Conservation (phyloP, 164 flowering plant species). For the Buxus sempervirens region DNA sequence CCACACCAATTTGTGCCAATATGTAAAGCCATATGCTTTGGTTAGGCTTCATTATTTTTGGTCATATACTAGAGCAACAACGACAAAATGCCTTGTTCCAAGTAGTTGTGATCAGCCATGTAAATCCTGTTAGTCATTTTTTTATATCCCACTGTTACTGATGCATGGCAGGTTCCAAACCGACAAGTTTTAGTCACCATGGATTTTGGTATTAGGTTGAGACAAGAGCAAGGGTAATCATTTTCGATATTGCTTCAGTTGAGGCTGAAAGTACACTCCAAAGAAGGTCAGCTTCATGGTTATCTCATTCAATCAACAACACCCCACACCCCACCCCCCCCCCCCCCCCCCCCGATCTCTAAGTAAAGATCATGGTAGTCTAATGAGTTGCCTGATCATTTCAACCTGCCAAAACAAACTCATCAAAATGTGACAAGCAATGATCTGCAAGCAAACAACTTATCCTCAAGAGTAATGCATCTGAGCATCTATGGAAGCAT, state of each 20-base stretch:
- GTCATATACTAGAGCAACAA: too few relatives aligned
- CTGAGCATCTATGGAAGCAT: constrained; percentile 58
- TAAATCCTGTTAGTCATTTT: too few relatives aligned
- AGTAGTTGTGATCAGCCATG: too few relatives aligned
- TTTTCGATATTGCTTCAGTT: constrained; percentile 43
- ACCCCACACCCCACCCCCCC: too few relatives aligned
- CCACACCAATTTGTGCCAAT: too few relatives aligned
- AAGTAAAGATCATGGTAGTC: constrained; percentile 47
- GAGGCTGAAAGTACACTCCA: constrained; percentile 32
- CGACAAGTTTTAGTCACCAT: constrained; percentile 51
- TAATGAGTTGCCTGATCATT: constrained; percentile 85
- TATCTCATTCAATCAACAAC: constrained; percentile 44
- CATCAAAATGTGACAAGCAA: constrained; percentile 26
- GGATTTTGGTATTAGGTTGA: constrained; percentile 44
- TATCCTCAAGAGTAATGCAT: constrained; percentile 65
- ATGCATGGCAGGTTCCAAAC: constrained; percentile 30
- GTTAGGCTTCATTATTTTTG: too few relatives aligned
- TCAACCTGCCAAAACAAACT: constrained; percentile 31
- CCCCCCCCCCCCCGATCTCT: constrained; percentile 39
- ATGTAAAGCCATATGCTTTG: too few relatives aligned
- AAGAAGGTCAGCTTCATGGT: constrained; percentile 43
- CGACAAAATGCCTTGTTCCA: too few relatives aligned
- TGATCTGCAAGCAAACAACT: constrained; percentile 28
- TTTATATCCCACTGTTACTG: background rate
- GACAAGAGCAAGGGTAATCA: constrained; percentile 56